Conservation (phyloP, 2,329 filamentous ascomycete genomes). For the Fusarium lyarnte region DNA sequence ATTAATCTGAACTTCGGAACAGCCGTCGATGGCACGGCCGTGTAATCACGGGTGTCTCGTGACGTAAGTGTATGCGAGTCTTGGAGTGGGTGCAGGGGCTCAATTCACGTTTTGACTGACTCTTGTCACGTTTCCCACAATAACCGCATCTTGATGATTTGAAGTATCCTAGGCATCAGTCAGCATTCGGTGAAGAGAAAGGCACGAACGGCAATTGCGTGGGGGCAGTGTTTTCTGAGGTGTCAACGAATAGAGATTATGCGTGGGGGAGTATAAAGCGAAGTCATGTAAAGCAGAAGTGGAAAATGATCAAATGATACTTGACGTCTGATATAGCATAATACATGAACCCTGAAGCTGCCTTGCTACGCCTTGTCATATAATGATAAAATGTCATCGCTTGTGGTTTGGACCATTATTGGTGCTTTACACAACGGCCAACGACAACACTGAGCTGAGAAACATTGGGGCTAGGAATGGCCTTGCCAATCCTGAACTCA, state of each 20-base stretch:
- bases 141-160: constrained; percentile 64
- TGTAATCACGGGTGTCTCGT: not conserved
- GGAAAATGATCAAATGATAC: not conserved
- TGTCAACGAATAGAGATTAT: constrained; percentile 6
- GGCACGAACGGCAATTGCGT: constrained; percentile 23
- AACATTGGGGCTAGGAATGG: not conserved
- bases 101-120: constrained; percentile 60
- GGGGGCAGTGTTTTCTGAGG: constrained; percentile 32
- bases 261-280: constrained; percentile 18
- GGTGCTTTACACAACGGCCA: not conserved
- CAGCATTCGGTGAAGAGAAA: constrained; percentile 25
- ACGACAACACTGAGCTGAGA: not conserved
- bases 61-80: constrained; percentile 3
- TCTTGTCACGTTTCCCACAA: constrained; percentile 58
- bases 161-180: constrained; percentile 56
- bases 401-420: not conserved
- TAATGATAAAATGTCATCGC: not conserved
- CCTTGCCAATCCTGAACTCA: not conserved
- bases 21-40: constrained; percentile 12
- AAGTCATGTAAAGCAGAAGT: not conserved
- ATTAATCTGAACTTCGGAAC: not conserved
- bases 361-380: not conserved
- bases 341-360: not conserved
- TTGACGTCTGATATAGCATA: not conserved
- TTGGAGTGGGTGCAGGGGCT: constrained; percentile 10